phyloP scores from a whole-genome alignment of 2,329 filamentous ascomycete species.

The Penicillium sp. region DNA sequence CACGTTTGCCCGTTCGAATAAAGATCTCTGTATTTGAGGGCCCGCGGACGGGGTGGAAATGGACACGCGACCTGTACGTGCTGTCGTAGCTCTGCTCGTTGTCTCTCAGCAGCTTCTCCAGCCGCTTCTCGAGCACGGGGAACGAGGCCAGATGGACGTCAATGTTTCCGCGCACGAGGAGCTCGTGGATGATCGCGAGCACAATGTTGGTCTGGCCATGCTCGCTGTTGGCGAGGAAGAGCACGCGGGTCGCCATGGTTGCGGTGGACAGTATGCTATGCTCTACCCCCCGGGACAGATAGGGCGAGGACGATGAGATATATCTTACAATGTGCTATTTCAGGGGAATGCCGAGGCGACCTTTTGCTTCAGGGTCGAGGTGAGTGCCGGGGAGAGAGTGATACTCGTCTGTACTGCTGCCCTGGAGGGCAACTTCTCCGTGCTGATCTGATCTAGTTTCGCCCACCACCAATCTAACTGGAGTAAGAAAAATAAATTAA shows the following conservation, averaged over 20 bases:
- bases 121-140: conserved; percentile 37
- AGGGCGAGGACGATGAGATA: not conserved
- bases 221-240: conserved; percentile 54
- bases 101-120: conserved; percentile 34
- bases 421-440: not conserved
- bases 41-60: conserved; percentile 43
- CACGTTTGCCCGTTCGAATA: conserved; percentile 32
- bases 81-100: conserved; percentile 27
- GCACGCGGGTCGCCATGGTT: conserved; percentile 28
- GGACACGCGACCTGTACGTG: conserved; percentile 21
- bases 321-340: not conserved
- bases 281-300: too few species aligned
- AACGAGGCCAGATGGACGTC: conserved; percentile 55
- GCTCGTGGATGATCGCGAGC: conserved; percentile 49
- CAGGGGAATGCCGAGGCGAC: not conserved
- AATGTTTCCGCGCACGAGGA: conserved; percentile 42
- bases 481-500: not conserved
- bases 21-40: conserved; percentile 41
- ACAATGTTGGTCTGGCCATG: conserved; percentile 55
- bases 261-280: not conserved
- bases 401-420: too few species aligned
- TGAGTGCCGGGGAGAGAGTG: not conserved
- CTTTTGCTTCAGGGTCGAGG: not conserved
- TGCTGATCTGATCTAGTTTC: not conserved
- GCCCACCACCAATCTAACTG: not conserved